A percentile compares a stretch with the other conserved stretches of the same genome.
Conservation (phyloP, 2,329 filamentous ascomycete species). For the Tolypocladium guangdongense region DNA sequence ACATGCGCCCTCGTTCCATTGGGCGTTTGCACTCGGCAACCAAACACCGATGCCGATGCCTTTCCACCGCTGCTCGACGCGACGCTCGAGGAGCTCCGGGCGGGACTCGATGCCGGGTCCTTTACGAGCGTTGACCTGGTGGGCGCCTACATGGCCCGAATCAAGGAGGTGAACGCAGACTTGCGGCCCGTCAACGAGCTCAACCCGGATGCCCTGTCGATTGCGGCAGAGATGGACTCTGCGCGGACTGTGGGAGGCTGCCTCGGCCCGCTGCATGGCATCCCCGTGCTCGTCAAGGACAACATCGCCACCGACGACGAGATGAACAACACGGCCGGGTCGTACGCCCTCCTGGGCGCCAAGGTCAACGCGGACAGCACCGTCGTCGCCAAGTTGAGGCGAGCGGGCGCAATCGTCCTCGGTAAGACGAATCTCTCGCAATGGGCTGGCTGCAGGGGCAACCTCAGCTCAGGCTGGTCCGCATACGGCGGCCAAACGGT, state of each 20-base stretch:
- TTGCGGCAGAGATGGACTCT: conserved; percentile 24
- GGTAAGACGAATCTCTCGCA: conserved; percentile 56
- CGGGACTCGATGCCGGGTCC: too few relatives aligned
- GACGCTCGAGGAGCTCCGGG: too few relatives aligned
- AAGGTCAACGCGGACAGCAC: conserved; percentile 44
- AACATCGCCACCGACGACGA: conserved; percentile 52
- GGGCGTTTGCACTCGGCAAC: too few relatives aligned
- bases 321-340: conserved; percentile 55
- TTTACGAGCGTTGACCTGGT: conserved; percentile 28
- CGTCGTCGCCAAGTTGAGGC: conserved; percentile 46
- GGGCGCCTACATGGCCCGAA: conserved; percentile 16
- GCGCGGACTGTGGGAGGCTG: neutral
- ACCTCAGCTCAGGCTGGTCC: conserved; percentile 50
- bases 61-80: too few relatives aligned
- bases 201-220: conserved; percentile 26
- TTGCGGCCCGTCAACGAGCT: conserved; percentile 22
- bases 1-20: too few relatives aligned
- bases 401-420: conserved; percentile 51
- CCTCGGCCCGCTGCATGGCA: conserved; percentile 42
- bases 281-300: conserved; percentile 57
- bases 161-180: conserved; percentile 11
- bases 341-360: conserved; percentile 49
- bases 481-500: conserved; percentile 51
- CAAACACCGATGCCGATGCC: too few relatives aligned
- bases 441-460: conserved; percentile 52